Evolutionary conservation across 495 filamentous ascomycete species (phyloP), one percentile per base, ranked within the genome.

Genomic region (Articulospora tetracladia): DNA sequence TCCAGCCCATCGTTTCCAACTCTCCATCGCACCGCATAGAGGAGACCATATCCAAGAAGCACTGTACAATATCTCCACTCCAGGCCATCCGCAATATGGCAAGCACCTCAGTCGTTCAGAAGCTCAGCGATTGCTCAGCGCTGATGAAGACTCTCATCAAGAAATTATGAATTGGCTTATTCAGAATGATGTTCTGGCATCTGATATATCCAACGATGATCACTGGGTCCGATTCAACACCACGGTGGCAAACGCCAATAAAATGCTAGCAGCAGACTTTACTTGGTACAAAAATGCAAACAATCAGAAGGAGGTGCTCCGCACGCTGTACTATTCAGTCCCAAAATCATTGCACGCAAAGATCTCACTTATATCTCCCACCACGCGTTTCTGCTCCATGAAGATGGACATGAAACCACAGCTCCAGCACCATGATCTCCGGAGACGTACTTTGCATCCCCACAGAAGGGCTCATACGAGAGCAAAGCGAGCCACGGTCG

Each of bases 331-430:
- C 28, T 85, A 81, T 71, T 82, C 78, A 36, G 70, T 83, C 13
- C 82, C 82, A n/a, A 70, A 66, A 57, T 76, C 82, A 60, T 75
- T 74, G 2, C 79, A 81, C 58, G 68, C 69, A 19, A 80, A 85
- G 61, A 78, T 89, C 61, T 80, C 85, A 51, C 76, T 82, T 2
- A 79, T 88, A 32, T 85, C 87, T 70, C 85, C 84, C 17, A 87
- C 84, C 8, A 88, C 79, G 41, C 82, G 82, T 3, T 88, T 89
- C 68, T 73, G 51, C 26, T 32, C 30, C 6, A 32, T 32, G 30
- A 32, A 32, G 13, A 32, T 32, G 30, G 30, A 32, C 6, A 32
- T 23, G 51, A 61, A 46, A 23, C 7, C 49, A 4, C 22, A 52
- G 12, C 47, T 58, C 24, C 49, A 25, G 3, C 48, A 44, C n/a